A percentile compares a stretch with the other conserved stretches of the same genome.
Conservation (phyloP, 2,329 filamentous ascomycete species). For the Aspergillus fijiensis region DNA sequence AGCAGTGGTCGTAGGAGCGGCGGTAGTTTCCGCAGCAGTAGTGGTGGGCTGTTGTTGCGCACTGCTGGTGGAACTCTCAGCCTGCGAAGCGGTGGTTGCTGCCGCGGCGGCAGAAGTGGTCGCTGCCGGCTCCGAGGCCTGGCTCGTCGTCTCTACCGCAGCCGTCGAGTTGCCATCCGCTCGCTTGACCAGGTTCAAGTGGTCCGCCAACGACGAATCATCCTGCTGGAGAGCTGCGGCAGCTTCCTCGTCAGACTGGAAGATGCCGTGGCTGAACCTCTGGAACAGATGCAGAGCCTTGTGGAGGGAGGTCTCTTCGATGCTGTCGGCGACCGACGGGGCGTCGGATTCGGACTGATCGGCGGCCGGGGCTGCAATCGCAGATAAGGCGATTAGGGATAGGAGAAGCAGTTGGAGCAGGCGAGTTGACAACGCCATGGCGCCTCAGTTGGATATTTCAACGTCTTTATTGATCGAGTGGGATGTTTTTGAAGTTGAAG, state of each 20-base stretch:
- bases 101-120: conserved; percentile 7
- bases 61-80: conserved; percentile 4
- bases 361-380: conserved; percentile 24
- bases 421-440: conserved; percentile 18
- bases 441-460: background rate
- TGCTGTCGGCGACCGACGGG: conserved; percentile 38
- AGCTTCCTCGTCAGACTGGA: conserved; percentile 62
- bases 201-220: conserved; percentile 62
- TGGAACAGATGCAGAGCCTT: conserved; percentile 65
- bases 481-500: background rate
- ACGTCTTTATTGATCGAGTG: background rate
- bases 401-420: conserved; percentile 27
- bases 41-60: background rate
- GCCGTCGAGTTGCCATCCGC: conserved; percentile 35
- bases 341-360: conserved; percentile 15
- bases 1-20: conserved; percentile 18
- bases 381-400: conserved; percentile 27
- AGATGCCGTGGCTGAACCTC: conserved; percentile 68
- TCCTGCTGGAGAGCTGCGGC: conserved; percentile 62
- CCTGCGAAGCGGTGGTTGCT: conserved; percentile 15
- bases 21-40: conserved; percentile 10
- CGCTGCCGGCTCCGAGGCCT: conserved; percentile 9
- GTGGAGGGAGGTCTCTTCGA: conserved; percentile 63
- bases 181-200: conserved; percentile 64
- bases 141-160: conserved; percentile 11